Conservation (phyloP, 306 rosid genomes). For the Begonia peltatifolia region DNA sequence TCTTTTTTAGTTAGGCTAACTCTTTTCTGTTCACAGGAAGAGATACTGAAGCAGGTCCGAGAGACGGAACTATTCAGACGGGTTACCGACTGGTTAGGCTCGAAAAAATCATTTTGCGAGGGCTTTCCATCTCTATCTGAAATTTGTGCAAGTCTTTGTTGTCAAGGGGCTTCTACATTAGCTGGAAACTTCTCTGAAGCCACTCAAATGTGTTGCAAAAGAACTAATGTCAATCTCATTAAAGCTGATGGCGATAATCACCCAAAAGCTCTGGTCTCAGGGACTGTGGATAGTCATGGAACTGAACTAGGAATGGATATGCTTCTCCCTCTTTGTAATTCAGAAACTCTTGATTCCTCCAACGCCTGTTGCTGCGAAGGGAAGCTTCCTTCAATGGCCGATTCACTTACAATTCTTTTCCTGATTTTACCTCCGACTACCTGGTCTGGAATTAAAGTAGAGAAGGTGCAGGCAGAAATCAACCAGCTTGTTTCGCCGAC, state of each 20-base stretch:
- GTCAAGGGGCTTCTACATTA: conserved; percentile 54
- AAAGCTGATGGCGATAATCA: conserved; percentile 25
- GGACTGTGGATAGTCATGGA: conserved; percentile 39
- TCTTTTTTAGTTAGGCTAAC: background rate
- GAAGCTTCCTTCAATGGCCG: conserved; percentile 60
- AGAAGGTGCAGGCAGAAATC: conserved; percentile 40
- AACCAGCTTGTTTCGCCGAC: conserved; percentile 30
- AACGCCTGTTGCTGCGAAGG: conserved; percentile 52
- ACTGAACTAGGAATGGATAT: conserved; percentile 52
- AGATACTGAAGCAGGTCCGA: conserved; percentile 48
- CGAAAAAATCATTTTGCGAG: conserved; percentile 22
- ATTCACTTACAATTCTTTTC: conserved; percentile 65
- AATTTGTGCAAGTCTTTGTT: conserved; percentile 43
- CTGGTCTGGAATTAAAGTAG: conserved; percentile 59
- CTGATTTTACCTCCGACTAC: conserved; percentile 55
- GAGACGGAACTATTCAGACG: conserved; percentile 48
- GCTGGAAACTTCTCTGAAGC: conserved; percentile 21
- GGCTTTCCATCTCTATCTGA: conserved; percentile 20
- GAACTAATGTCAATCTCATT: conserved; percentile 34
- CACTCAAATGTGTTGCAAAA: conserved; percentile 21
- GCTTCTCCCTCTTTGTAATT: conserved; percentile 45
- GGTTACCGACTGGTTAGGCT: conserved; percentile 43
- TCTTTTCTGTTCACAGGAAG: conserved; percentile 54
- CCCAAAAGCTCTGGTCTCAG: conserved; percentile 46
- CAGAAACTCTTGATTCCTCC: conserved; percentile 24